Evolutionary conservation across 208 protist genomes (phyloP).

Genomic region (Leishmania braziliensis): DNA sequence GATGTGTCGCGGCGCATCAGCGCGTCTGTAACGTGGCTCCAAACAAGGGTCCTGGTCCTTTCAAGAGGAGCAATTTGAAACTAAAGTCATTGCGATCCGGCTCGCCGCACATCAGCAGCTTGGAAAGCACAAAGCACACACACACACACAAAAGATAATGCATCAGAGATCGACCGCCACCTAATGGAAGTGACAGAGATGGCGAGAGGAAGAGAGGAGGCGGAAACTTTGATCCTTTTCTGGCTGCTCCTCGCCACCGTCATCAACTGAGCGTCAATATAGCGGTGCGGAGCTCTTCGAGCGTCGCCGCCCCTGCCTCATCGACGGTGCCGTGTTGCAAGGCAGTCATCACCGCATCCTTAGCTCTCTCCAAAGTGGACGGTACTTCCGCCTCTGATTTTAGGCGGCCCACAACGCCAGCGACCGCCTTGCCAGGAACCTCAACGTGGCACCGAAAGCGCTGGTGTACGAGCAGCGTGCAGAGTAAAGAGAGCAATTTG

Average conservation of each 20-base stretch:
- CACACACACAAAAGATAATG: neutral
- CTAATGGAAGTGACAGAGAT: neutral
- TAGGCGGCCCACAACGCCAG: conserved; percentile 52
- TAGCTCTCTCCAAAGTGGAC: conserved; percentile 29
- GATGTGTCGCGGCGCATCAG: neutral
- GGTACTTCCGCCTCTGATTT: conserved; percentile 31
- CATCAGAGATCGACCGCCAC: neutral
- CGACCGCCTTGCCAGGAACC: conserved; percentile 63
- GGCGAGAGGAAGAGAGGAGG: neutral
- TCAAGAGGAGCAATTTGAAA: too few species aligned
- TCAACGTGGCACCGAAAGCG: conserved; percentile 60
- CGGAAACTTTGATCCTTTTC: neutral
- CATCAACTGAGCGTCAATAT: conserved; percentile 22
- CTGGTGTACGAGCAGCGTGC: conserved; percentile 51
- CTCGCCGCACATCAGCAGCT: neutral
- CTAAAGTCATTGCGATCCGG: too few species aligned
- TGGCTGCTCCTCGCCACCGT: neutral
- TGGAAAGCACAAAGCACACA: neutral
- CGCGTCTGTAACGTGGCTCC: neutral
- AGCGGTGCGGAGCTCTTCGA: conserved; percentile 46
- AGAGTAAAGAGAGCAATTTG: conserved; percentile 49
- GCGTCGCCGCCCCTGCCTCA: conserved; percentile 20
- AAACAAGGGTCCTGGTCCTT: too few species aligned
- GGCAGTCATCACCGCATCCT: conserved; percentile 42
- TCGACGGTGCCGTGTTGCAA: conserved; percentile 38